Evolutionary conservation across 768 basidiomycete genomes (phyloP).

Genomic region (Basidioascus undulatus): DNA sequence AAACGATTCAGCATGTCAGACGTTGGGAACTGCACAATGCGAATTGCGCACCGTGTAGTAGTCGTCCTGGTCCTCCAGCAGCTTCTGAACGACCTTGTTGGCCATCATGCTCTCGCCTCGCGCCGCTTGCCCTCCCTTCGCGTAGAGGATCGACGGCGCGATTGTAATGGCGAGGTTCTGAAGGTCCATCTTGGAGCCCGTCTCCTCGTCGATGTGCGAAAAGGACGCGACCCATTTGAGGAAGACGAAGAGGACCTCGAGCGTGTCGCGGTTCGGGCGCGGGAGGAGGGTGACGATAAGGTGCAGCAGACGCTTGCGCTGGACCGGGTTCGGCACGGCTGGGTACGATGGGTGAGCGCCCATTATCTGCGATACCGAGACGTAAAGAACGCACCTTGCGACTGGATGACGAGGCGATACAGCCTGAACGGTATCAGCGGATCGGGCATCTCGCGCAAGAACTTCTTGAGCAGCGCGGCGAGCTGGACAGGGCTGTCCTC

Average conservation of each 20-base stretch:
- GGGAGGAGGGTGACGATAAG: conserved; percentile 67
- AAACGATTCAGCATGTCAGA: neutral
- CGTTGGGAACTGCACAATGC: neutral
- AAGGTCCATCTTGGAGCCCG: conserved; percentile 95
- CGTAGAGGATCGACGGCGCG: conserved; percentile 86
- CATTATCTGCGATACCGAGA: neutral
- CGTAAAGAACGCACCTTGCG: conserved; percentile 51
- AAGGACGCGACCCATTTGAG: conserved; percentile 99
- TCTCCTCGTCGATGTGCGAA: conserved; percentile 89
- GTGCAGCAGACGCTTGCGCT: conserved; percentile 63
- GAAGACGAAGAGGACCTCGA: conserved; percentile 95
- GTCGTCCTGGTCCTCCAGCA: conserved; percentile 84
- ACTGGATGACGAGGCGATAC: conserved; percentile 63
- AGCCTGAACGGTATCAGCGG: conserved; percentile 86
- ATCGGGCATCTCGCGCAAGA: conserved; percentile 84
- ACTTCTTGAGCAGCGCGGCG: conserved; percentile 89
- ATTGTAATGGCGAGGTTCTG: conserved; percentile 90
- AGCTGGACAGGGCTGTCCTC: conserved; percentile 93
- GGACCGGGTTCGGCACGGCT: conserved; percentile 50
- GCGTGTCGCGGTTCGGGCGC: conserved; percentile 80
- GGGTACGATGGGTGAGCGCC: conserved; percentile 6
- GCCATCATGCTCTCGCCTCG: conserved; percentile 82
- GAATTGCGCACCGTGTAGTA: conserved; percentile 53
- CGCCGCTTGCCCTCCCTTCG: conserved; percentile 51
- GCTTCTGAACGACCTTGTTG: conserved; percentile 57